Conservation (phyloP, 83 land plant genomes). For the Picea engelmannii region DNA sequence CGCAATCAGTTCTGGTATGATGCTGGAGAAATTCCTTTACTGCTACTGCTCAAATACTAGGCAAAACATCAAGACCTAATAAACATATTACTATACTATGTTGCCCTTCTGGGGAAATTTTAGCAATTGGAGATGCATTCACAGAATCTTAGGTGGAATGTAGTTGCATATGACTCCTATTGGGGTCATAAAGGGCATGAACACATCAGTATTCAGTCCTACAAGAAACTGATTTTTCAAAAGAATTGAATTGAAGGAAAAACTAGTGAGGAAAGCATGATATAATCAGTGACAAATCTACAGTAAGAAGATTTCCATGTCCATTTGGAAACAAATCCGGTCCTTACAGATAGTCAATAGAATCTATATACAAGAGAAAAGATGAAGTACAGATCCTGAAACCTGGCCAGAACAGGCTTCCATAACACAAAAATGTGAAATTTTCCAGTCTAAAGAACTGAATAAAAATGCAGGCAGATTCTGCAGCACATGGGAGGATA, state of each 20-base stretch:
- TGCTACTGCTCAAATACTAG: not conserved
- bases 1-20: not conserved
- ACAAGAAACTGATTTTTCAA: not conserved
- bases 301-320: slow-evolving; percentile 8
- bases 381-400: slow-evolving; percentile 11
- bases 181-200: not conserved
- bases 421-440: slow-evolving; percentile 12
- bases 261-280: not conserved
- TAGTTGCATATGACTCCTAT: not conserved
- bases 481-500: slow-evolving; percentile 8
- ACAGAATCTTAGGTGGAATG: not conserved
- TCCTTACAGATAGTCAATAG: slow-evolving; percentile 4
- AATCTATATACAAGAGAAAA: slow-evolving; percentile 15
- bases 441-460: slow-evolving; percentile 12
- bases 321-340: not conserved
- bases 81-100: too few relatives aligned
- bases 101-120: not conserved
- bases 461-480: slow-evolving; percentile 20
- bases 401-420: slow-evolving; percentile 18
- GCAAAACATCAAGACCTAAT: not conserved
- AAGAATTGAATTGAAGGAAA: not conserved
- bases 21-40: not conserved
- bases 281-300: not conserved
- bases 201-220: not conserved
- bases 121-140: not conserved